phyloP scores from a whole-genome alignment of 441 rosid genomes.

The Gossypium davidsonii region DNA sequence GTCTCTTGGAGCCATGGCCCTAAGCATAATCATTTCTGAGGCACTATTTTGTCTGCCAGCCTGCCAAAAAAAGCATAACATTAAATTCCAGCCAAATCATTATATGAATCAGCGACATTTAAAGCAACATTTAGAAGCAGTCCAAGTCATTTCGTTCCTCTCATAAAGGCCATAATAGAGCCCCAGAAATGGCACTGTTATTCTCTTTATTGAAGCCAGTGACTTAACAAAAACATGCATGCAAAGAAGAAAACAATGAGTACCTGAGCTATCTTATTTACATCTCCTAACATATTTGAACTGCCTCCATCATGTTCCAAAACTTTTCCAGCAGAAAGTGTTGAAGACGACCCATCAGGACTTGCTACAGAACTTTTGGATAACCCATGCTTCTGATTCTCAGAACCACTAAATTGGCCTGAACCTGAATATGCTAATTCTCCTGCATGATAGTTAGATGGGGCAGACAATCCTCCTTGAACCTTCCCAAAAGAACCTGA shows the following conservation, averaged over 20 bases:
- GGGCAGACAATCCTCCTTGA: constrained; percentile 42
- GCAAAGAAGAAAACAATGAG: not conserved
- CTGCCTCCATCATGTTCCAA: constrained; percentile 50
- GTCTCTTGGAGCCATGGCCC: constrained; percentile 50
- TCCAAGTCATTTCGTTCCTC: not conserved
- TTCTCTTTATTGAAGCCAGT: not conserved
- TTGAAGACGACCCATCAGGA: constrained; percentile 31
- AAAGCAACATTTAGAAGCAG: not conserved
- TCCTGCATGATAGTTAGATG: constrained; percentile 32
- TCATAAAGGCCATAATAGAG: not conserved
- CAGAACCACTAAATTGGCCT: constrained; percentile 24
- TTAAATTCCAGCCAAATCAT: not conserved
- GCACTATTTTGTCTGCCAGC: constrained; percentile 44
- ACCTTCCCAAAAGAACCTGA: constrained; percentile 51
- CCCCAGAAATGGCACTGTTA: not conserved
- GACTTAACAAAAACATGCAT: not conserved
- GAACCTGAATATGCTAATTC: constrained; percentile 39
- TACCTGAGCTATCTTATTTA: constrained; percentile 51
- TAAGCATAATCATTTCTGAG: constrained; percentile 42
- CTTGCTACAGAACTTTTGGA: constrained; percentile 19
- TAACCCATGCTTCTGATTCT: constrained; percentile 15
- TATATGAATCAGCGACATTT: not conserved
- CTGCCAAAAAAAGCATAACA: constrained; percentile 26
- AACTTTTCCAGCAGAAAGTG: constrained; percentile 34
- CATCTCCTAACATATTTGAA: constrained; percentile 37